Evolutionary conservation across 305 asterid species (phyloP).

Genomic region (Rubia tinctorum): DNA sequence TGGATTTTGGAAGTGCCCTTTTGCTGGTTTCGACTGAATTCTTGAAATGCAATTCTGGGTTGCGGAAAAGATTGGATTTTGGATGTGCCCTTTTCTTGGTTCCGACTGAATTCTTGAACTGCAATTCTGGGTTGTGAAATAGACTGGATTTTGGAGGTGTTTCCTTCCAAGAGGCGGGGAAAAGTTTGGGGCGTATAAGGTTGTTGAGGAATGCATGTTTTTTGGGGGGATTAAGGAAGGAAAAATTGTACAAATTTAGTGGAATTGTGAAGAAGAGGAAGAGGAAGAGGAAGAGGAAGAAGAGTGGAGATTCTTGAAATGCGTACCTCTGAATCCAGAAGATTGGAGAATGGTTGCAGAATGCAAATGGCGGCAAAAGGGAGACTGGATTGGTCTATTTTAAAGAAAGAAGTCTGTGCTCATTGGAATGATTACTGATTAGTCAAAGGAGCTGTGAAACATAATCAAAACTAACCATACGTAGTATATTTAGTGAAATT

Average conservation of each 20-base stretch:
- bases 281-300: neutral
- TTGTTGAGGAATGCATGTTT: conserved; percentile 30
- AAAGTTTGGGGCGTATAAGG: conserved; percentile 21
- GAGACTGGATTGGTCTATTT: neutral
- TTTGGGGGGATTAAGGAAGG: neutral
- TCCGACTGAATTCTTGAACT: conserved; percentile 13
- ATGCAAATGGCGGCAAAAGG: conserved; percentile 13
- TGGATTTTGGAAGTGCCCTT: conserved; percentile 8
- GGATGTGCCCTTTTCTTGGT: conserved; percentile 2
- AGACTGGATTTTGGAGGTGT: conserved; percentile 10
- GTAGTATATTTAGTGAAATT: neutral
- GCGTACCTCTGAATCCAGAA: conserved; percentile 28
- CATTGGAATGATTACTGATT: neutral
- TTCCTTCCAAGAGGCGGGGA: neutral
- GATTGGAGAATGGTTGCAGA: neutral
- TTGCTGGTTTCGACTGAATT: conserved; percentile 13
- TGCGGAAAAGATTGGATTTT: conserved; percentile 16
- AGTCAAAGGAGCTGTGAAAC: neutral
- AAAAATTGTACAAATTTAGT: neutral
- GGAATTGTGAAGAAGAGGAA: conserved; percentile 2
- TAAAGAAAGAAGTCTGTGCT: neutral
- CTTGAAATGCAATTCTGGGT: conserved; percentile 10
- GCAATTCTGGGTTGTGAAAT: conserved; percentile 12
- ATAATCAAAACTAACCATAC: neutral
- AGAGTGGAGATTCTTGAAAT: conserved; percentile 35